These are phyloP conservation scores for Pseudomonodictys pantanalensis DNA, from an alignment of 495 filamentous ascomycete genomes.

Conservation along the genomic window DNA sequence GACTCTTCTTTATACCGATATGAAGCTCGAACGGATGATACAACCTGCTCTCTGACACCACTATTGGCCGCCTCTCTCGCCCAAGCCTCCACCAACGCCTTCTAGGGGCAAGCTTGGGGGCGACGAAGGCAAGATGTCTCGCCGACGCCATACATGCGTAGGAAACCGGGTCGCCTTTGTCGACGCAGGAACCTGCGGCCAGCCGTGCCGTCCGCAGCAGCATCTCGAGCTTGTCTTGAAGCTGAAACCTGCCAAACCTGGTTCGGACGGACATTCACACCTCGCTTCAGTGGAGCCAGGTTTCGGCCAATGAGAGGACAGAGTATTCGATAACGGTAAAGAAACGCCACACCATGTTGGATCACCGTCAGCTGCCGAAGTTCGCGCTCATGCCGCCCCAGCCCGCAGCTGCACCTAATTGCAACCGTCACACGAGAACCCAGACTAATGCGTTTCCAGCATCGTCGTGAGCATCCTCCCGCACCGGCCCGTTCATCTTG, in stretches of 20 bases:
- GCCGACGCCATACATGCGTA: slow-evolving; percentile 7
- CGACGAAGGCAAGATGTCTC: slow-evolving; percentile 10
- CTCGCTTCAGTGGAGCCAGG: not conserved
- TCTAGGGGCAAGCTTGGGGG: not conserved
- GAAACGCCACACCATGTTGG: not conserved
- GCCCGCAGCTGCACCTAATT: slow-evolving; percentile 17
- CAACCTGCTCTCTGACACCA: too few species aligned
- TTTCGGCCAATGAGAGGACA: not conserved
- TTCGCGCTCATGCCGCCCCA: not conserved
- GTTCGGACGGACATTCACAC: not conserved
- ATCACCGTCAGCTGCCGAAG: not conserved
- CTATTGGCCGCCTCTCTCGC: too few species aligned
- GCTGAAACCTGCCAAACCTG: slow-evolving; percentile 20
- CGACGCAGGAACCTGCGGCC: slow-evolving; percentile 16
- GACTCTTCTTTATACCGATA: too few species aligned
- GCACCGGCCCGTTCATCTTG: slow-evolving; percentile 27
- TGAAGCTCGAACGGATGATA: too few species aligned
- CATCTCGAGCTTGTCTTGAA: not conserved
- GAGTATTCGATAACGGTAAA: slow-evolving; percentile 19
- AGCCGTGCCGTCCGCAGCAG: slow-evolving; percentile 4
- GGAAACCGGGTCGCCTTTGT: too few species aligned
- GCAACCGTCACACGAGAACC: slow-evolving; percentile 1
- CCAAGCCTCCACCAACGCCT: slow-evolving; percentile 25
- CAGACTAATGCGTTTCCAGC: slow-evolving; percentile 14
- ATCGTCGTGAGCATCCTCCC: slow-evolving; percentile 30